Conservation (phyloP, 2,329 filamentous ascomycete species). For the Cryphonectria nitschkei region DNA sequence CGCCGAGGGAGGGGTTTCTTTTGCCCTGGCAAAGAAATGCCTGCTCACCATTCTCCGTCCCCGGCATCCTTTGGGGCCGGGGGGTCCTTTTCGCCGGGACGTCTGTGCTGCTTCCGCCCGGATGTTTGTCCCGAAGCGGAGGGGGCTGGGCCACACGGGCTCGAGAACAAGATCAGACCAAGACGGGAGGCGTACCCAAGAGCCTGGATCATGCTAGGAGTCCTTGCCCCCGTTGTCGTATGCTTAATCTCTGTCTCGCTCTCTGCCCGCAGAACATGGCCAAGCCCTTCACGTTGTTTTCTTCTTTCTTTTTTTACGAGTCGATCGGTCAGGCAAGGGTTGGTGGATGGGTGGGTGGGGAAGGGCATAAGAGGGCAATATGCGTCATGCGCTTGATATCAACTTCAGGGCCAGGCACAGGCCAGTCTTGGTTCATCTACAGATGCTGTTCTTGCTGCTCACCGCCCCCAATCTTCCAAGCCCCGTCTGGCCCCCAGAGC, state of each 20-base stretch:
- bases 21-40: not conserved
- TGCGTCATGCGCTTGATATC: not conserved
- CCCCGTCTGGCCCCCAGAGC: no score
- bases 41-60: not conserved
- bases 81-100: not conserved
- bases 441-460: no score
- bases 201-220: not conserved
- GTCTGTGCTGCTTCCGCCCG: slow-evolving; percentile 8
- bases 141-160: not conserved
- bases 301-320: not conserved
- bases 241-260: not conserved
- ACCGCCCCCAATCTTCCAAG: no score
- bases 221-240: not conserved
- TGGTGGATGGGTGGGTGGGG: not conserved
- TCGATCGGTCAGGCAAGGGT: not conserved
- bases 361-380: not conserved
- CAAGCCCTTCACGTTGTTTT: not conserved
- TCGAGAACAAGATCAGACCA: not conserved
- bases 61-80: not conserved
- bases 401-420: not conserved
- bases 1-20: not conserved
- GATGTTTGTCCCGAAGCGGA: not conserved
- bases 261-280: not conserved
- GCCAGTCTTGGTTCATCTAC: no score
- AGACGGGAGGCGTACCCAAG: not conserved